phyloP scores from a whole-genome alignment of 1,139 yeast genomes.

The Suhomyces yuchorum region DNA sequence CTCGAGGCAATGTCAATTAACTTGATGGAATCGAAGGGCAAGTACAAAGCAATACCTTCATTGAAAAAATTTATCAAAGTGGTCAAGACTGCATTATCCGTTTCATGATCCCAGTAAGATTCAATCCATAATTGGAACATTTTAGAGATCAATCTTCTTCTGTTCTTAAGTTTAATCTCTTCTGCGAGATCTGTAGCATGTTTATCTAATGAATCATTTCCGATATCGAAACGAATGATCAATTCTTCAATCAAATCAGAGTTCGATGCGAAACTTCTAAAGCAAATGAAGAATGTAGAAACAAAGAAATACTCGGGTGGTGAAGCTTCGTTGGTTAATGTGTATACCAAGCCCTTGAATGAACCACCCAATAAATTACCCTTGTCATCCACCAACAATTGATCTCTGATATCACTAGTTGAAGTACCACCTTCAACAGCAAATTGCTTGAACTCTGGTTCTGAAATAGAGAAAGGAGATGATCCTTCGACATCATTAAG shows the following conservation, averaged over 20 bases:
- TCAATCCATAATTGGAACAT: conserved; percentile 84
- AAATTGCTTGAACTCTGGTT: conserved; percentile 41
- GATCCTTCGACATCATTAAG: conserved; percentile 40
- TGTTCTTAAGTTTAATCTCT: conserved; percentile 57
- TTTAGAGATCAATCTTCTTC: conserved; percentile 67
- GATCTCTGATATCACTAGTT: conserved; percentile 34
- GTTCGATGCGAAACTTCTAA: conserved; percentile 73
- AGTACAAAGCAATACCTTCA: conserved; percentile 58
- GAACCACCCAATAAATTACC: conserved; percentile 76
- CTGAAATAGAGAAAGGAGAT: conserved; percentile 45
- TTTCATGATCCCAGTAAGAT: conserved; percentile 74
- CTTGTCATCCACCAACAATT: conserved; percentile 47
- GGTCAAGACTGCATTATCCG: conserved; percentile 63
- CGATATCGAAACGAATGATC: conserved; percentile 63
- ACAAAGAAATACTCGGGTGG: conserved; percentile 72
- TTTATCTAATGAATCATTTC: conserved; percentile 34
- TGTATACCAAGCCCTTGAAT: conserved; percentile 68
- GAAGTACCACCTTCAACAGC: conserved; percentile 22
- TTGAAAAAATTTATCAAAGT: conserved; percentile 76
- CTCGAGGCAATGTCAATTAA: conserved; percentile 64
- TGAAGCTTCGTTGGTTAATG: conserved; percentile 70
- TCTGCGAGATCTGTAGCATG: conserved; percentile 42
- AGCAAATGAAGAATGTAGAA: conserved; percentile 79
- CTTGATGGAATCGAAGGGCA: conserved; percentile 66
- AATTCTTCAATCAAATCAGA: conserved; percentile 70